These are phyloP conservation scores for Neurospora hispaniola DNA, from an alignment of 495 filamentous ascomycete species.

Conservation along the genomic window DNA sequence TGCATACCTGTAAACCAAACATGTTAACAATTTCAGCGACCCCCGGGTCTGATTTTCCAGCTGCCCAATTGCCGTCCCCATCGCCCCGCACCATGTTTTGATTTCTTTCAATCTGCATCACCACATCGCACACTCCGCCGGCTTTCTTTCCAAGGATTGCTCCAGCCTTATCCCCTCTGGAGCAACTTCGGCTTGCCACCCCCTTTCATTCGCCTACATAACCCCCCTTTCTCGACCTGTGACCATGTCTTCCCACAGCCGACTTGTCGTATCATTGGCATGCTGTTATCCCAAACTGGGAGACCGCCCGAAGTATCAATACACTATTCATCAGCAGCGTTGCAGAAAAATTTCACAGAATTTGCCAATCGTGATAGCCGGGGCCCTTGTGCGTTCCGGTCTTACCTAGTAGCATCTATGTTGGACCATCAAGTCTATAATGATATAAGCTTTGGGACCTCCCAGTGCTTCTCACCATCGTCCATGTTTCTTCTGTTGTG, in stretches of 20 bases:
- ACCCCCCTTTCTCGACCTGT: background rate
- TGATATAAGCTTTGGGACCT: background rate
- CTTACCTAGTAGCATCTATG: background rate
- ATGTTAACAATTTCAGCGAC: background rate
- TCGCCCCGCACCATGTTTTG: background rate
- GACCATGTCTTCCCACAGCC: background rate
- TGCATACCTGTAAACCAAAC: background rate
- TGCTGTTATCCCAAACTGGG: background rate
- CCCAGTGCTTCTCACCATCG: background rate
- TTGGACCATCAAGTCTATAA: background rate
- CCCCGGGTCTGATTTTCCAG: background rate
- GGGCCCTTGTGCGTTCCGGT: background rate
- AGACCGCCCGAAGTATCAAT: background rate
- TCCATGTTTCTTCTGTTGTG: background rate
- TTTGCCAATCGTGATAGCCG: background rate
- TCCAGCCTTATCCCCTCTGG: background rate
- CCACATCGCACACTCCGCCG: background rate
- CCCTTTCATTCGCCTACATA: background rate
- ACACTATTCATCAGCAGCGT: background rate
- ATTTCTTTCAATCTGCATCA: background rate
- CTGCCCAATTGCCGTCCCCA: background rate
- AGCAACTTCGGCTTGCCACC: background rate
- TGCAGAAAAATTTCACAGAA: background rate
- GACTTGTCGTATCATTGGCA: background rate
- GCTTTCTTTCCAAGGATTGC: background rate